Conservation (phyloP, 371 early-diverging fungal genomes). For the Mortierella sp. region DNA sequence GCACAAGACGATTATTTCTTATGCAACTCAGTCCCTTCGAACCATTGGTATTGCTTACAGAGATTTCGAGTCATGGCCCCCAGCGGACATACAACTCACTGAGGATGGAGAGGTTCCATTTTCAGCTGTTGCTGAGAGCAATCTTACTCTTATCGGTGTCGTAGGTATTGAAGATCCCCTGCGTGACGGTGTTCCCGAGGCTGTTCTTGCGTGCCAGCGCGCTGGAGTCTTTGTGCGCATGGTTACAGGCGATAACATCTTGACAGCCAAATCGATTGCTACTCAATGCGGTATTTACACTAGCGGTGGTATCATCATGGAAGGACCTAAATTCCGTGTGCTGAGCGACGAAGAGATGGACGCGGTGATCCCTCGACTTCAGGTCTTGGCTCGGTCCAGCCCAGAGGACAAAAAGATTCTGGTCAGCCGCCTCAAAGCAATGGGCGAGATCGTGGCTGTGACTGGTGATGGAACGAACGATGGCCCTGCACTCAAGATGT, state of each 20-base stretch:
- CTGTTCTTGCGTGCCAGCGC: constrained; percentile 71
- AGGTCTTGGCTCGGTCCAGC: constrained; percentile 81
- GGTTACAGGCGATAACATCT: constrained; percentile 87
- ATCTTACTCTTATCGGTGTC: constrained; percentile 71
- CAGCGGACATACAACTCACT: constrained; percentile 56
- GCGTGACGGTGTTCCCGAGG: constrained; percentile 75
- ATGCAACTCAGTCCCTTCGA: constrained; percentile 74
- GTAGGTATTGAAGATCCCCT: constrained; percentile 85
- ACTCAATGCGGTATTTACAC: constrained; percentile 76
- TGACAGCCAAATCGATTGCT: constrained; percentile 81
- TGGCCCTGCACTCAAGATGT: constrained; percentile 83
- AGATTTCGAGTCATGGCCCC: constrained; percentile 73
- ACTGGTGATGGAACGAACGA: constrained; percentile 89
- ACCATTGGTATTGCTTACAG: constrained; percentile 79
- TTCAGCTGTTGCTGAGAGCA: constrained; percentile 57
- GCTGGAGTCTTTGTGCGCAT: constrained; percentile 88
- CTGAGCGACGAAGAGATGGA: constrained; percentile 64
- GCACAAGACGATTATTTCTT: constrained; percentile 70
- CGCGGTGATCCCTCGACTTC: constrained; percentile 67
- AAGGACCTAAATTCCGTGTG: constrained; percentile 75
- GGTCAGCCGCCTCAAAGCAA: constrained; percentile 73
- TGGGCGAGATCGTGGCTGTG: constrained; percentile 82
- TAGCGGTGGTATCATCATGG: constrained; percentile 72
- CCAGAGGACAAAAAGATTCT: constrained; percentile 83
- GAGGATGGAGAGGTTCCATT: constrained; percentile 68